Base-by-base conservation (phyloP, 306 rosid genomes). In the Pyrus bretschneideri region DNA sequence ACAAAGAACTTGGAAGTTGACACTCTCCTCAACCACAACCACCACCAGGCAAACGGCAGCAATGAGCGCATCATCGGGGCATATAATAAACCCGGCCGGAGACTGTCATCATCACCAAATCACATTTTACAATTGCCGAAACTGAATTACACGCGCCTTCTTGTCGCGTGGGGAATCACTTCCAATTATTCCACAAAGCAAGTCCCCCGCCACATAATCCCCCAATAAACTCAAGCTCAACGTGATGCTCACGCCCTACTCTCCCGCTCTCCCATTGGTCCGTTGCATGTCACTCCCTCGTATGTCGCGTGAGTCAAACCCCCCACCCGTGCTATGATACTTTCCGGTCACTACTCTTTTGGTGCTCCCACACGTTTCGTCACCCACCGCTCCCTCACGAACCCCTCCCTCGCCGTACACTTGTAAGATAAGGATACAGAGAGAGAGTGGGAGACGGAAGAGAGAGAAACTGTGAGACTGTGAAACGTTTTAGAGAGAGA, bases 321-420 rank as follows among this genome's bases (percentile, higher is more conserved):
- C 87, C 60, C 35, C 73, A 70, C 46, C 68, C 49, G 63, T 63
- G 79, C 57, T 82, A 82, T 86, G 80, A 84, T 79, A 74, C 95
- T 86, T 85, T 77, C 77, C 54, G 79, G 87, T 81, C 89, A 91
- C 90, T 91, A 69, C 84, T 85, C 89, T 80, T 58, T 29, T 55
- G 62, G 81, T 31, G 49, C 79, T 83, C 57, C 79, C 84, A 85
- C 83, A 84, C 95, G 91, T 89, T 46, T 86, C 78, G 81, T 55
- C 58, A 78, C 81, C 80, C 66, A 66, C 81, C 80, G 78, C 79
- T 73, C 5, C 72, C 78, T 27, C 91, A 87, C 89, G 90, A 81
- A 46, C 82, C 77, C 71, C 78, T 59, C 79, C 66, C 76, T 71
- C 72, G 89, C 89, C 96, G 96, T 91, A 84, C 96, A 91, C 83